Evolutionary conservation across 139 green algal genomes (phyloP).

Genomic region (Ettlia oleoabundans): DNA sequence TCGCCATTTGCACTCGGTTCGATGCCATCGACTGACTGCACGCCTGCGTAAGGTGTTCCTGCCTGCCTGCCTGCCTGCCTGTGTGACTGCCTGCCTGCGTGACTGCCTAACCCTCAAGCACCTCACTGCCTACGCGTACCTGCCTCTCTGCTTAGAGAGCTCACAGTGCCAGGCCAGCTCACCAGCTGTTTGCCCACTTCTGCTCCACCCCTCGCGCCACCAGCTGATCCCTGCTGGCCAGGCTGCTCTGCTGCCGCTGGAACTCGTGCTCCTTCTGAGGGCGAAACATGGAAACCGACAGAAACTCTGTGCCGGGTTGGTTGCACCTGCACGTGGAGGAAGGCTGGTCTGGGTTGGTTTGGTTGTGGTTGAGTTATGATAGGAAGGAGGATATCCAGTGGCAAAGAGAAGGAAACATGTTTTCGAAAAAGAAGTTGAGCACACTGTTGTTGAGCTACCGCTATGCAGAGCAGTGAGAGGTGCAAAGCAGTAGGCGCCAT

Average conservation of each 20-base stretch:
- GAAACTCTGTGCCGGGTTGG: slow-evolving; percentile 35
- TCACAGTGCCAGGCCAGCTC: too few relatives aligned
- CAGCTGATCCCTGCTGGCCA: slow-evolving; percentile 42
- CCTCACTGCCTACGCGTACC: too few relatives aligned
- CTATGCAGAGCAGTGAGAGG: neutral
- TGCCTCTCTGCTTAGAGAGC: too few relatives aligned
- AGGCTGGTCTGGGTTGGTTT: neutral
- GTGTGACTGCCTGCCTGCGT: too few relatives aligned
- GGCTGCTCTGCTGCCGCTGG: neutral
- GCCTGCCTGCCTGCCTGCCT: too few relatives aligned
- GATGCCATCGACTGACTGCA: too few relatives aligned
- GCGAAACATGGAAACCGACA: slow-evolving; percentile 39
- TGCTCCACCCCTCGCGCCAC: slow-evolving; percentile 48
- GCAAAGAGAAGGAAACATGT: neutral
- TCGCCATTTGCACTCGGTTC: too few relatives aligned
- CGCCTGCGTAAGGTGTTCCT: too few relatives aligned
- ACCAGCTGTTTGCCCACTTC: slow-evolving; percentile 48
- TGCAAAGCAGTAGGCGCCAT: neutral
- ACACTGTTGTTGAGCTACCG: neutral
- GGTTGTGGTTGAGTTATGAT: neutral
- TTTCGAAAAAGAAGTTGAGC: neutral
- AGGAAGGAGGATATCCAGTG: too few relatives aligned
- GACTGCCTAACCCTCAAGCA: too few relatives aligned
- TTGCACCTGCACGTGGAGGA: slow-evolving; percentile 26
- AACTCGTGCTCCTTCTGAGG: neutral